Evolutionary conservation across 495 filamentous ascomycete species (phyloP).

Genomic region (Penicillium herquei): DNA sequence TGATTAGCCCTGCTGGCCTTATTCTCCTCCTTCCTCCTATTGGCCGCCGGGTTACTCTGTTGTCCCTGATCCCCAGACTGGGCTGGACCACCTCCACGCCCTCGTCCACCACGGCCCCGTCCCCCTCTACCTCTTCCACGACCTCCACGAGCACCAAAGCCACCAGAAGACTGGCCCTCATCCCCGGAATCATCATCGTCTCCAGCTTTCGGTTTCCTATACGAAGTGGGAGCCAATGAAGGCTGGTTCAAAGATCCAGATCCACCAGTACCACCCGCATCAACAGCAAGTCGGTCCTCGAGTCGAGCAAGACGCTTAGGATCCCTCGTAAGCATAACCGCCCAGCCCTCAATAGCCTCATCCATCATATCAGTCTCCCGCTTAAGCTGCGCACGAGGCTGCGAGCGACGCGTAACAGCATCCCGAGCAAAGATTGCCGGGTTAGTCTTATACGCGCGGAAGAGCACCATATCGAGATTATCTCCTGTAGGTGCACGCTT

Average conservation of each 20-base stretch:
- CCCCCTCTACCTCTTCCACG: constrained; percentile 48
- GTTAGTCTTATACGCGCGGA: constrained; percentile 60
- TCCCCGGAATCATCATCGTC: constrained; percentile 33
- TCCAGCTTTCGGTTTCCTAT: constrained; percentile 29
- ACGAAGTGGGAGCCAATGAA: constrained; percentile 62
- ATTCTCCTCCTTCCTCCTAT: constrained; percentile 73
- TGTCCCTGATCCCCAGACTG: constrained; percentile 38
- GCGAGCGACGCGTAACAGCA: constrained; percentile 61
- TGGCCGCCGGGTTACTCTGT: constrained; percentile 57
- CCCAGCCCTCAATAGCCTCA: constrained; percentile 94
- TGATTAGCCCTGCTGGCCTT: constrained; percentile 77
- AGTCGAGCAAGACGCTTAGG: constrained; percentile 61
- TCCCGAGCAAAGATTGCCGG: constrained; percentile 68
- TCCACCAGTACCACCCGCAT: constrained; percentile 50
- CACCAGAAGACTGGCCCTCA: constrained; percentile 33
- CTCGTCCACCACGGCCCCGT: constrained; percentile 48
- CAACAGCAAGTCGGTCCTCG: constrained; percentile 63
- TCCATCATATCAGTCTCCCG: constrained; percentile 85
- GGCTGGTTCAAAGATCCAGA: constrained; percentile 46
- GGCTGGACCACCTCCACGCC: constrained; percentile 50
- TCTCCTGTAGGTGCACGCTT: constrained; percentile 22
- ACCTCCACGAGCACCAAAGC: constrained; percentile 52
- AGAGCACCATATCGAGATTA: constrained; percentile 55
- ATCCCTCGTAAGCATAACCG: constrained; percentile 74
- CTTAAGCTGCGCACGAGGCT: constrained; percentile 61